Base-by-base conservation (phyloP, 2,329 filamentous ascomycete species). In the Epichloe coenophiala region DNA sequence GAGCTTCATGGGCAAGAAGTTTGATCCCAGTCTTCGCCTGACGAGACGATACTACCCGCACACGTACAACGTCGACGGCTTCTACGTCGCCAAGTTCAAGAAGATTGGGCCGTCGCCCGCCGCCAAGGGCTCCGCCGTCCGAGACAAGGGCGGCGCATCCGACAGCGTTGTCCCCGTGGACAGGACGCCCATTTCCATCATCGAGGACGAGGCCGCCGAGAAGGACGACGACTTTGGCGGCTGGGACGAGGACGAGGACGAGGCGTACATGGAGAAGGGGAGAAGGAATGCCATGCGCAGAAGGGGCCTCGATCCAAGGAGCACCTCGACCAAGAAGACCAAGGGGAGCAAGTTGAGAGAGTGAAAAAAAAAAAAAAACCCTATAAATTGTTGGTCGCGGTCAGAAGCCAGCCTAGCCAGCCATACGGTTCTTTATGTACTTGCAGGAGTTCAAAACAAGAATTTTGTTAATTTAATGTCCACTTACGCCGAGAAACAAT, bases 21-120 rank as follows among this genome's bases (percentile, higher is more conserved):
- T 98, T 70, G 86, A 95, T 64, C 77, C 85, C 5, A 86, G 80
- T 58, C 80, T 98, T 73, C 86, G 84, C 62, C 74, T 90, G 64
- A 90, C 89, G 15, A 76, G 88, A 56, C 76, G 90, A 51, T 95
- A 88, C 73, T 95, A 94, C 69, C 88, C 89, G 1, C 88, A 95
- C 65, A 79, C 85, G 19, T 88, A 93, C 73, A 95, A 96, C 70
- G 89, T 98, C 36, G 93, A 97, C 66, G 93, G 93, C 56, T 98
- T 98, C 81, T 98, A 89, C 65, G 93, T 98, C 54, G 88, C 89
- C 62, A 98, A 98, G 69, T 86, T 98, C 71, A 90, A 95, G 70
- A 98, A 98, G 77, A 80, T 80, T 15, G 91, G 81, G 0, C 85
- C 88, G 3, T 87, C 86, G 40, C 83, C 86, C 23, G 1, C 21